Evolutionary conservation across 2,329 filamentous ascomycete genomes (phyloP).

Genomic region (Colletotrichum paranaense): DNA sequence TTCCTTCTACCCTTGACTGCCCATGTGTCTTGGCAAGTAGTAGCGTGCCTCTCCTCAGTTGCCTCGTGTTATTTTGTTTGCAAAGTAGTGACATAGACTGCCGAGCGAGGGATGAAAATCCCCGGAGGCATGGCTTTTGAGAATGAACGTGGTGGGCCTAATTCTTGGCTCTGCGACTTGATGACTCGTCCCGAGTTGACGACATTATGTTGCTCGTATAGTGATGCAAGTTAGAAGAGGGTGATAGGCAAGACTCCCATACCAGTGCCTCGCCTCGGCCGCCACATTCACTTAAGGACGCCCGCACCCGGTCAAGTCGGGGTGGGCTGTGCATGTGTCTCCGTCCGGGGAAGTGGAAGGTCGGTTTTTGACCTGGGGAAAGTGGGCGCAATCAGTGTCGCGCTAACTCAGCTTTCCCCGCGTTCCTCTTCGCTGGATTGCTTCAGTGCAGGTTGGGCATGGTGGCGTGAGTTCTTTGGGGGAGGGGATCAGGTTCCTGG

Average conservation of each 20-base stretch:
- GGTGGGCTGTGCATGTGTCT: conserved; percentile 17
- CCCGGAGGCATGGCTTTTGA: not conserved
- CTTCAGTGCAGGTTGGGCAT: not conserved
- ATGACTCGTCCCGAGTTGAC: conserved; percentile 22
- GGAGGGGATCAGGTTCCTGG: not conserved
- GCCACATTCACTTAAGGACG: not conserved
- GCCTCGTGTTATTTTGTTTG: not conserved
- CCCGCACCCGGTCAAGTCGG: conserved; percentile 2
- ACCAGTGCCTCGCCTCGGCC: not conserved
- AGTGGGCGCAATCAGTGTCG: not conserved
- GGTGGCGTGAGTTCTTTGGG: not conserved
- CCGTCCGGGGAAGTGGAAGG: conserved; percentile 14
- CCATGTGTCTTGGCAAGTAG: conserved; percentile 24
- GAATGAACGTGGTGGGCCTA: not conserved
- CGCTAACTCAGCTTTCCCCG: conserved; percentile 3
- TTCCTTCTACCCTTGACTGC: not conserved
- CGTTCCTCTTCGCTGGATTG: not conserved
- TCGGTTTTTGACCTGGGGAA: not conserved
- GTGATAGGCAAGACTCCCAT: not conserved
- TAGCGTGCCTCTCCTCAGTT: not conserved
- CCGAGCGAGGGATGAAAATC: conserved; percentile 14
- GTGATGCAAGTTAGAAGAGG: not conserved
- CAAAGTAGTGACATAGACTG: not conserved
- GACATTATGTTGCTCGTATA: not conserved
- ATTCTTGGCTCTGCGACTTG: conserved; percentile 27